These are phyloP conservation scores for Camellia oleifera DNA, from an alignment of 179 eudicot species.

Conservation along the genomic window DNA sequence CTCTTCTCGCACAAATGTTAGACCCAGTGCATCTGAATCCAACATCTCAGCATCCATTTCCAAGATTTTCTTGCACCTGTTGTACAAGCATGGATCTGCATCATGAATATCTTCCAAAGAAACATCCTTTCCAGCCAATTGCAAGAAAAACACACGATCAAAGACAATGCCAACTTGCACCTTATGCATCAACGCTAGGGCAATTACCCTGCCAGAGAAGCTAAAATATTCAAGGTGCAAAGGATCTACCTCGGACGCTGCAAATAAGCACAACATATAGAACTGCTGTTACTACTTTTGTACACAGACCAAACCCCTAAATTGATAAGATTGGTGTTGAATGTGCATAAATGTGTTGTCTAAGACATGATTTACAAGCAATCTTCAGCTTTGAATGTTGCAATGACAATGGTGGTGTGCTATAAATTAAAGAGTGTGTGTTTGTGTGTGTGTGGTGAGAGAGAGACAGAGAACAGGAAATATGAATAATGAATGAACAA, in stretches of 20 bases:
- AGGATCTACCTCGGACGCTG: slow-evolving; percentile 80
- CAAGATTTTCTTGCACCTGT: slow-evolving; percentile 74
- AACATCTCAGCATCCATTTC: slow-evolving; percentile 74
- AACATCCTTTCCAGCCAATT: slow-evolving; percentile 53
- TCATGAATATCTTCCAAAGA: slow-evolving; percentile 66
- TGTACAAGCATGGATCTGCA: slow-evolving; percentile 74
- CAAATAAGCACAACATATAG: slow-evolving; percentile 25
- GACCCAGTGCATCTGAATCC: slow-evolving; percentile 73
- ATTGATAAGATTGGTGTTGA: background rate
- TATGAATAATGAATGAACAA: too few relatives aligned
- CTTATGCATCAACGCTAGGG: slow-evolving; percentile 78
- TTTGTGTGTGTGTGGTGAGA: too few relatives aligned
- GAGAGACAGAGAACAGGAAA: too few relatives aligned
- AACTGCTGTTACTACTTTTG: background rate
- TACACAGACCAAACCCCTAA: background rate
- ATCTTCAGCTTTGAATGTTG: background rate
- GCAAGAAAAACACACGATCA: slow-evolving; percentile 66
- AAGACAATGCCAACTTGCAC: slow-evolving; percentile 72
- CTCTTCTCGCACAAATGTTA: slow-evolving; percentile 77
- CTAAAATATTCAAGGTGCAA: slow-evolving; percentile 66
- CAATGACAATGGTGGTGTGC: background rate
- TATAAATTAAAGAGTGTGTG: too few relatives aligned
- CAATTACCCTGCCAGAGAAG: slow-evolving; percentile 74
- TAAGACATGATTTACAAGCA: background rate
- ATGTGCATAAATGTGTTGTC: background rate